These are phyloP conservation scores for Nemophila menziesii DNA, from an alignment of 257 asterid species.

Conservation along the genomic window DNA sequence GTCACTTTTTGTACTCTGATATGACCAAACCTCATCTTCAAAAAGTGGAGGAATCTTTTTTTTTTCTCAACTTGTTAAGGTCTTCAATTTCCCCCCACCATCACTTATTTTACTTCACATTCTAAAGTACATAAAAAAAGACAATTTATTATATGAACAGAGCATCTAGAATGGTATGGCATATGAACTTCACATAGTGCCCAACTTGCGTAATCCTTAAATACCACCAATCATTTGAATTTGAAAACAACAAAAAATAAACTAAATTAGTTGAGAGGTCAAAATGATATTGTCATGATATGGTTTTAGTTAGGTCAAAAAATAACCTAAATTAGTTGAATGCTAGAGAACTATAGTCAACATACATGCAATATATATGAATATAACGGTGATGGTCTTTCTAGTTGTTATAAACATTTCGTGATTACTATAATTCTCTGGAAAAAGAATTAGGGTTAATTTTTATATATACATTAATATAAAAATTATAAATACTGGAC, in stretches of 20 bases:
- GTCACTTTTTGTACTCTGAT: too few species aligned
- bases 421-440: too few species aligned
- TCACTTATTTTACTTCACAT: too few species aligned
- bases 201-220: neutral
- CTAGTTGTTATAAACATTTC: too few species aligned
- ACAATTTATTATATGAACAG: neutral
- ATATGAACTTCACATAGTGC: neutral
- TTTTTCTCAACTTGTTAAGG: neutral
- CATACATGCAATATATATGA: neutral
- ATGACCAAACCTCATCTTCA: neutral
- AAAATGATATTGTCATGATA: neutral
- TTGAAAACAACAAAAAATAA: neutral
- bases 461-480: too few species aligned
- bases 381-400: too few species aligned
- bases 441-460: too few species aligned
- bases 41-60: neutral
- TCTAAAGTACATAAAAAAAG: neutral
- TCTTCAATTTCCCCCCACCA: neutral
- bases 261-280: neutral
- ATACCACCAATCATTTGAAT: neutral
- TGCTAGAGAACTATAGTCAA: neutral
- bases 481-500: too few species aligned
- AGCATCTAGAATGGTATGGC: neutral
- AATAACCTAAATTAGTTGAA: neutral
- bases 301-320: neutral